Base-by-base conservation (phyloP, 257 asterid species). In the Solanum phureja region DNA sequence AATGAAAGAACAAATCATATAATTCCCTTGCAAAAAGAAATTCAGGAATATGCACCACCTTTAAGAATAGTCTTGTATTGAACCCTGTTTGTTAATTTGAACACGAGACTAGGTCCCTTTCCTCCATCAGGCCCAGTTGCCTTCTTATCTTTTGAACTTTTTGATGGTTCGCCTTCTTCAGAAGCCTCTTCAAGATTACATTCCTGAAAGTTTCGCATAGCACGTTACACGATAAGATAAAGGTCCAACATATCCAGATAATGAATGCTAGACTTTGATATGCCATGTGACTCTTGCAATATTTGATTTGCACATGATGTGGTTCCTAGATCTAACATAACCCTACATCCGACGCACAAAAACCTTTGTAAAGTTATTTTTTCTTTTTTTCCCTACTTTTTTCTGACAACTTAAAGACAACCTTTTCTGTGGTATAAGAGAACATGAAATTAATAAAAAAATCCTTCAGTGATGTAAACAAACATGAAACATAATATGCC, bases 131-230 rank as follows among this genome's bases (percentile, higher is more conserved):
- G 94, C 75, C 93, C 96, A 87, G 92, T 93, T 84, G 96, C 96
- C 87, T 95, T 97, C 92, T 97, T 97, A 86, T 97, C 98, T 94
- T 97, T 96, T 37, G 95, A 94, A 90, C 98, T 95, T 91, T 95
- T 97, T 85, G 95, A 72, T 77, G 99, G 93, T 87, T 95, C 99
- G 7, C 95, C 98, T n/a, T 95, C 98, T 64, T 95, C 98, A 83
- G 95, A 60, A 84, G 91, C 91, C 87, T 97, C 99, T 91, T 97
- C 99, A 90, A 97, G 94, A 88, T 95, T 95, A 93, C 99, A 97
- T 87, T 97, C 99, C 99, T 97, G 90, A 88, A 84, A 56, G 74
- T 87, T 86, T 31, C 88, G 1, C 14, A 82, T 29, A 18, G 68
- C 66, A 82, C 29, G 42, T 82, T 82, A 29, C 21, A 82, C 3